Conservation (phyloP, 2,329 filamentous ascomycete genomes). For the Stachybotrys echinatus region DNA sequence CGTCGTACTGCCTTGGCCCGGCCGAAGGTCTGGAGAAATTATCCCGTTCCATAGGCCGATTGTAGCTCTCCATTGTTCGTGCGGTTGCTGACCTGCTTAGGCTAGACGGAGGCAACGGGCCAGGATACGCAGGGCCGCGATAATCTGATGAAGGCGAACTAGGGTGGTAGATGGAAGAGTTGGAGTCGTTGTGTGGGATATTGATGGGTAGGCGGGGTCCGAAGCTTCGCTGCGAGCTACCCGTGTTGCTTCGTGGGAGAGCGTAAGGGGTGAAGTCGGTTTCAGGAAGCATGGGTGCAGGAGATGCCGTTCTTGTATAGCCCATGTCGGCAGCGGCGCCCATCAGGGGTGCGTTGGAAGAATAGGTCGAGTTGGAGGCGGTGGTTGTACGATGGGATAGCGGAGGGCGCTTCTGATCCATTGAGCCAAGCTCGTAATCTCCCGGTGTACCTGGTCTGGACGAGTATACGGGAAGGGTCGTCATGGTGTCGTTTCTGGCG, state of each 20-base stretch:
- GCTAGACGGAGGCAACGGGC: constrained; percentile 22
- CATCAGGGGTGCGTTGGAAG: constrained; percentile 59
- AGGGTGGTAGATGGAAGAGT: constrained; percentile 23
- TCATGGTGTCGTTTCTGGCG: constrained; percentile 53
- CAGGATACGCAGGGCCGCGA: constrained; percentile 5
- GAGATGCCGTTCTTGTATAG: constrained; percentile 33
- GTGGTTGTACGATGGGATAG: constrained; percentile 47
- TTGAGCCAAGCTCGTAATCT: constrained; percentile 45
- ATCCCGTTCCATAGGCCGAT: constrained; percentile 11
- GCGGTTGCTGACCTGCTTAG: constrained; percentile 23
- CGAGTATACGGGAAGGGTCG: constrained; percentile 57
- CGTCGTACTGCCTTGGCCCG: constrained; percentile 16
- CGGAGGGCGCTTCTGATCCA: constrained; percentile 46
- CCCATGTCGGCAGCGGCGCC: constrained; percentile 57
- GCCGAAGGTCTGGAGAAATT: constrained; percentile 7
- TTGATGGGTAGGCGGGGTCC: background rate
- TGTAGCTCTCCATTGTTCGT: constrained; percentile 24
- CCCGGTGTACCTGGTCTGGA: constrained; percentile 53
- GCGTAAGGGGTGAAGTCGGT: constrained; percentile 1
- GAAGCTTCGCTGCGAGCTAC: background rate
- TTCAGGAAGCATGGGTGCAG: constrained; percentile 28
- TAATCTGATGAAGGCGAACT: constrained; percentile 12
- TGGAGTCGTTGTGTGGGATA: constrained; percentile 8
- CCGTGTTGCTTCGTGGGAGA: background rate
- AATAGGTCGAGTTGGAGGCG: constrained; percentile 54